Percentiles rank a stretch among this genome's conserved stretches.
Evolutionary conservation across 495 filamentous ascomycete species (phyloP).

Genomic region (Neohortaea acidophila): DNA sequence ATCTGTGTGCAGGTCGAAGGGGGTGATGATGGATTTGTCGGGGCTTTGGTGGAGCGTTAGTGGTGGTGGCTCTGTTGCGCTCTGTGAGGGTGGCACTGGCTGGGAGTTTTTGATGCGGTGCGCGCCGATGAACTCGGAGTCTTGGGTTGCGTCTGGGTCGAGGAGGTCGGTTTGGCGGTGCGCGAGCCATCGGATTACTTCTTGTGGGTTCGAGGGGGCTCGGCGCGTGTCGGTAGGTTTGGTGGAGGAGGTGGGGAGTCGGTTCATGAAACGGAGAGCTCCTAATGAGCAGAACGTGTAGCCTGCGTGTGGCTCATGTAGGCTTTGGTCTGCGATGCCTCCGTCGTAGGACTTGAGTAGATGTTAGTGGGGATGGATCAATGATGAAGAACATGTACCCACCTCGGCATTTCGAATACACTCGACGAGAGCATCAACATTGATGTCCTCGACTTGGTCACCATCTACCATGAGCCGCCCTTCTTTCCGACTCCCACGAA

Average conservation of each 20-base stretch:
- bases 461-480: constrained; percentile 24
- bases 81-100: not conserved
- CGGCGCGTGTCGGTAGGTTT: not conserved
- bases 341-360: constrained; percentile 66
- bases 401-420: constrained; percentile 63
- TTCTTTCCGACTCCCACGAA: constrained; percentile 35
- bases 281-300: constrained; percentile 18
- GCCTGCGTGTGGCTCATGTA: constrained; percentile 64
- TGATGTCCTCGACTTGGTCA: constrained; percentile 51
- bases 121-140: not conserved
- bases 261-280: constrained; percentile 9
- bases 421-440: constrained; percentile 49
- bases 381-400: constrained; percentile 10
- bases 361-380: not conserved
- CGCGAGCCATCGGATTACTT: constrained; percentile 3
- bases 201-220: not conserved
- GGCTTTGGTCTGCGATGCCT: constrained; percentile 66
- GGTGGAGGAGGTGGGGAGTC: constrained; percentile 4
- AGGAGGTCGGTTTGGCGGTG: not conserved
- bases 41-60: not conserved
- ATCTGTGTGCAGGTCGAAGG: not conserved
- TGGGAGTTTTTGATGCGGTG: not conserved
- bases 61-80: not conserved
- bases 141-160: not conserved
- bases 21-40: not conserved